Conservation (phyloP, 805 yeast species). For the Candida pini region DNA sequence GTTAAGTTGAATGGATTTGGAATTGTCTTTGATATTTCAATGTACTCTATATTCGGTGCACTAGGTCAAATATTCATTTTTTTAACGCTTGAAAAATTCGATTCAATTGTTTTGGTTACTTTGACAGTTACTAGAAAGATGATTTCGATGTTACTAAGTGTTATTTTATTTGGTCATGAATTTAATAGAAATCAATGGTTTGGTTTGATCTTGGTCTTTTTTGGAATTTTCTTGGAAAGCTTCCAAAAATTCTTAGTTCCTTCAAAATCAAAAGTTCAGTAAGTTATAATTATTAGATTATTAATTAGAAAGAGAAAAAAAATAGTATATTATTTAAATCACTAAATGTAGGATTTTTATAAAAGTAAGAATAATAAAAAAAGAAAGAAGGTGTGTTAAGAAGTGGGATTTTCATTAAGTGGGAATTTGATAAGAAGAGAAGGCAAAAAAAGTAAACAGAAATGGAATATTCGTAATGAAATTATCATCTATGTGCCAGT, state of each 20-base stretch:
- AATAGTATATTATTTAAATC: no score
- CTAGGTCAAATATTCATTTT: conserved; percentile 94
- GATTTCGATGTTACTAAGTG: conserved; percentile 91
- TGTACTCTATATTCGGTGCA: conserved; percentile 77
- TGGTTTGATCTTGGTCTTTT: conserved; percentile 76
- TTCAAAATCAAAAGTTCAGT: not conserved
- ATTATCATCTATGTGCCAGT: conserved; percentile 30
- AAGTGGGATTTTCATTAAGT: not conserved
- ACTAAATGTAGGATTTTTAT: not conserved
- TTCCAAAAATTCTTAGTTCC: conserved; percentile 30
- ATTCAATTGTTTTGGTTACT: conserved; percentile 79
- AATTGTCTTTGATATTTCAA: conserved; percentile 51
- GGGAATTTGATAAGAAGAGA: not conserved
- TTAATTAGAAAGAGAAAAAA: not conserved
- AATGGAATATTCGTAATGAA: conserved; percentile 1
- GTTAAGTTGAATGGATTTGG: conserved; percentile 42
- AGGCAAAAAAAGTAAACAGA: not conserved
- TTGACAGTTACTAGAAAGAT: conserved; percentile 95
- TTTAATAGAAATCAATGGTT: conserved; percentile 63
- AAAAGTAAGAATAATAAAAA: not conserved
- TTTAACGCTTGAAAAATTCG: conserved; percentile 74
- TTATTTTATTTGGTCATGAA: conserved; percentile 77
- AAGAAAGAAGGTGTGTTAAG: not conserved
- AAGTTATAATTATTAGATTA: not conserved
- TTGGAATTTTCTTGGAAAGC: conserved; percentile 83